Evolutionary conservation across 495 filamentous ascomycete species (phyloP).

Genomic region (Durotheca rogersii): DNA sequence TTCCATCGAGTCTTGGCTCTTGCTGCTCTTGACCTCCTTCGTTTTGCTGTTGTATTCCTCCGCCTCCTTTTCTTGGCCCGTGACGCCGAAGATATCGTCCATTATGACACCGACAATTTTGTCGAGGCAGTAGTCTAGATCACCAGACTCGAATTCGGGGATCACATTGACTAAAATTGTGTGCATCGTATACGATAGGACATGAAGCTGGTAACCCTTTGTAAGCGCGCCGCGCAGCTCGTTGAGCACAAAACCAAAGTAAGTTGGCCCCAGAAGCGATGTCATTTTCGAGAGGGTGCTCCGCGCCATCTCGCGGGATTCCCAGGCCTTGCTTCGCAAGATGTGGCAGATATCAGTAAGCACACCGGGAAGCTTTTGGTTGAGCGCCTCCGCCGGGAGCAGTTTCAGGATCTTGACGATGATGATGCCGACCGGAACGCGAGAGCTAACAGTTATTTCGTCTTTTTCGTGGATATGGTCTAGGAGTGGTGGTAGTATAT

Average conservation of each 20-base stretch:
- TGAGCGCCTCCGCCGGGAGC: constrained; percentile 69
- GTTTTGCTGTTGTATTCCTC: constrained; percentile 93
- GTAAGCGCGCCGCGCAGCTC: constrained; percentile 80
- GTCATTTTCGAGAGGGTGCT: constrained; percentile 84
- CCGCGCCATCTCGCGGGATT: constrained; percentile 84
- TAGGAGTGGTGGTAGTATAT: constrained; percentile 72
- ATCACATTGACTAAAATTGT: constrained; percentile 78
- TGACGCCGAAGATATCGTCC: constrained; percentile 96
- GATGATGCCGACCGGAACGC: constrained; percentile 83
- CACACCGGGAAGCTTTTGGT: constrained; percentile 72
- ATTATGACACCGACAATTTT: constrained; percentile 82
- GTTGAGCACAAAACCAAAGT: constrained; percentile 90
- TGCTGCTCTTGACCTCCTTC: constrained; percentile 97
- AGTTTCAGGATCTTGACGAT: constrained; percentile 81
- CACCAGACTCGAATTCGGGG: constrained; percentile 74
- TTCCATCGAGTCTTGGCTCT: constrained; percentile 97
- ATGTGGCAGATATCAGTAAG: constrained; percentile 91
- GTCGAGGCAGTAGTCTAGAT: constrained; percentile 82
- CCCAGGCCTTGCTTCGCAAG: constrained; percentile 81
- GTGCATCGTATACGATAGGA: constrained; percentile 92
- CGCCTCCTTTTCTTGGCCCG: constrained; percentile 96
- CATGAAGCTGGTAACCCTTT: constrained; percentile 88
- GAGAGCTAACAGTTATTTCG: constrained; percentile 85
- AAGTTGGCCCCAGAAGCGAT: constrained; percentile 71
- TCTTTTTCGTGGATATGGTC: constrained; percentile 91